A percentile compares a stretch with the other conserved stretches of the same genome.
Evolutionary conservation across 768 basidiomycete genomes (phyloP).

Genomic region (Psilocybe cyanescens): DNA sequence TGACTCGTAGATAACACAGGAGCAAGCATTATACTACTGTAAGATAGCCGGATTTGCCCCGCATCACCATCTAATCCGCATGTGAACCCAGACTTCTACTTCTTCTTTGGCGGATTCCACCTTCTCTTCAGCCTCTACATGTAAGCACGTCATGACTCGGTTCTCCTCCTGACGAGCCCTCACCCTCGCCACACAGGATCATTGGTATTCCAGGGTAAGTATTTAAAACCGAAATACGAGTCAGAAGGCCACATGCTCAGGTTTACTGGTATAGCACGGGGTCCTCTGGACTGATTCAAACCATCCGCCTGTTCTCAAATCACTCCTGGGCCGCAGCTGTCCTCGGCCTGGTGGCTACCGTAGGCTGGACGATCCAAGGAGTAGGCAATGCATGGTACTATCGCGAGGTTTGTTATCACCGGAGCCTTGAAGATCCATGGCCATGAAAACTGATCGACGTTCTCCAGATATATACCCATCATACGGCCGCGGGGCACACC

Average conservation of each 20-base stretch:
- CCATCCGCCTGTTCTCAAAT: constrained; percentile 76
- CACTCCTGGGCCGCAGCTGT: constrained; percentile 81
- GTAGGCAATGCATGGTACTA: constrained; percentile 82
- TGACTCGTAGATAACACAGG: constrained; percentile 48
- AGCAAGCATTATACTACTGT: constrained; percentile 95
- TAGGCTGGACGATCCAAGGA: constrained; percentile 89
- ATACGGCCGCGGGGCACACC: constrained; percentile 84
- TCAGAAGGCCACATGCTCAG: constrained; percentile 27
- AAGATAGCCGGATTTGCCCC: constrained; percentile 36
- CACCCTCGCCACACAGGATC: constrained; percentile 61
- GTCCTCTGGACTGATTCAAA: constrained; percentile 94
- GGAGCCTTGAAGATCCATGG: constrained; percentile 10
- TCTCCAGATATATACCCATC: constrained; percentile 39
- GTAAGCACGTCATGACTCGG: constrained; percentile 46
- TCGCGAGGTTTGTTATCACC: constrained; percentile 59
- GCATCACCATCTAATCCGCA: constrained; percentile 30
- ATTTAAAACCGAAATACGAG: constrained; percentile 33
- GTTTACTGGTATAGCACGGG: constrained; percentile 66
- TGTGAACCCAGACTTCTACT: constrained; percentile 80
- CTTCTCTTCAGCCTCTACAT: constrained; percentile 91
- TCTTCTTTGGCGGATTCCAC: constrained; percentile 96
- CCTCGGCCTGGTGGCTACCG: constrained; percentile 78
- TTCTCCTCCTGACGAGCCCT: constrained; percentile 31
- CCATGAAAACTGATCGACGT: constrained; percentile 3
- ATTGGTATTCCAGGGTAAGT: constrained; percentile 87